phyloP scores from a whole-genome alignment of 345 rosid genomes.

The Lepidium sativum region DNA sequence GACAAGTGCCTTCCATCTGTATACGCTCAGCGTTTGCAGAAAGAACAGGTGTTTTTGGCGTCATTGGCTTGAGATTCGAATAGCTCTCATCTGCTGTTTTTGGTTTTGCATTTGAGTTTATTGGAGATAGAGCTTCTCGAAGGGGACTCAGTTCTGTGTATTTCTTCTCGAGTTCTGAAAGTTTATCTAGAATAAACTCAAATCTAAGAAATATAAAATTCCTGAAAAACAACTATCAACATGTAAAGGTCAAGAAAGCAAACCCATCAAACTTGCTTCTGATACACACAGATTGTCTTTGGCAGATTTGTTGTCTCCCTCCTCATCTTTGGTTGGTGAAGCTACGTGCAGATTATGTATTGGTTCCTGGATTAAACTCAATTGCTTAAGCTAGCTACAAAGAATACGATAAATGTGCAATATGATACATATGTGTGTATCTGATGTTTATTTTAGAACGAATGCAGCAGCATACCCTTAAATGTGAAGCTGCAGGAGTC shows the following conservation, averaged over 20 bases:
- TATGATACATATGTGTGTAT: background rate
- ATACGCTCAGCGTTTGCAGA: constrained; percentile 19
- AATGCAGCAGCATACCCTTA: constrained; percentile 34
- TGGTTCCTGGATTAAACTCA: constrained; percentile 10
- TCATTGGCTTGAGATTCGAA: constrained; percentile 32
- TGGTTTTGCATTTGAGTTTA: constrained; percentile 35
- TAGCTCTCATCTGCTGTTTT: constrained; percentile 10
- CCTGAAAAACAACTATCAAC: background rate
- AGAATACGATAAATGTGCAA: background rate
- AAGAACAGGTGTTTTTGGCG: constrained; percentile 40
- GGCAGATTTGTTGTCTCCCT: background rate
- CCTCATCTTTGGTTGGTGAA: constrained; percentile 24
- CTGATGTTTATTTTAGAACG: background rate
- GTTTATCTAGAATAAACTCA: constrained; percentile 17
- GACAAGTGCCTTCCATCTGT: constrained; percentile 33
- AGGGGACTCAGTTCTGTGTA: constrained; percentile 32
- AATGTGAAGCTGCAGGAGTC: constrained; percentile 24
- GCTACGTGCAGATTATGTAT: constrained; percentile 22
- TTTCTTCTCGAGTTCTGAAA: constrained; percentile 20
- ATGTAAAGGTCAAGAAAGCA: background rate
- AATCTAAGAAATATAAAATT: background rate
- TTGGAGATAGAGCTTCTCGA: constrained; percentile 55
- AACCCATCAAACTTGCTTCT: constrained; percentile 31
- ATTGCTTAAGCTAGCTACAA: background rate
- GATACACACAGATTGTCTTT: constrained; percentile 12